phyloP scores from a whole-genome alignment of 768 basidiomycete genomes.

The Russula brevipes region DNA sequence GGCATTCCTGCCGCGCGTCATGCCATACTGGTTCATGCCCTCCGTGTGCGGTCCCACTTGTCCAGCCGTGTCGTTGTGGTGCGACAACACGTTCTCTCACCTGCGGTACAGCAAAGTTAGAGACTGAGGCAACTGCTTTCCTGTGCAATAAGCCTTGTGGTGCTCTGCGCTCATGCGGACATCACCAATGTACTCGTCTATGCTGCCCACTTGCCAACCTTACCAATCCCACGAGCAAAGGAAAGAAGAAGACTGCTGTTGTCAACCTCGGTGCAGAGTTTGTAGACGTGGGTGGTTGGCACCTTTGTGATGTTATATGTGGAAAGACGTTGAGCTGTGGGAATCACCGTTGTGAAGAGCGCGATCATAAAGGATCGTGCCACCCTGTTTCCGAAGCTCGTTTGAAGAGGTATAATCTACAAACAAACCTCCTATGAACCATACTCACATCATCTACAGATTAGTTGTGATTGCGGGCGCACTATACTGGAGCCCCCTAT shows the following conservation, averaged over 20 bases:
- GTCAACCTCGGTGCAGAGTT: slow-evolving; percentile 36
- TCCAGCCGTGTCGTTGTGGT: slow-evolving; percentile 85
- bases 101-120: slow-evolving; percentile 48
- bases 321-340: slow-evolving; percentile 69
- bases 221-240: slow-evolving; percentile 45
- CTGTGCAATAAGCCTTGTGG: slow-evolving; percentile 77
- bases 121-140: slow-evolving; percentile 44
- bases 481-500: slow-evolving; percentile 87
- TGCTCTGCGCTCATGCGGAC: slow-evolving; percentile 75
- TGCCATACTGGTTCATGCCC: slow-evolving; percentile 83
- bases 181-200: slow-evolving; percentile 76
- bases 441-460: slow-evolving; percentile 33
- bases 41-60: slow-evolving; percentile 65
- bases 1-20: slow-evolving; percentile 59
- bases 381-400: slow-evolving; percentile 76
- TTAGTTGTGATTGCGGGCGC: slow-evolving; percentile 79
- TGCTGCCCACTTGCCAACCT: slow-evolving; percentile 87
- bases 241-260: slow-evolving; percentile 48
- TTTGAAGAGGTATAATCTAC: slow-evolving; percentile 75
- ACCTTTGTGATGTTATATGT: slow-evolving; percentile 81
- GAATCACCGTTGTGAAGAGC: slow-evolving; percentile 69
- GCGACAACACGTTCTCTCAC: slow-evolving; percentile 49
- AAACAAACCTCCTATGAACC: background rate
- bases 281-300: slow-evolving; percentile 62
- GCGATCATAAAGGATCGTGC: slow-evolving; percentile 84